Evolutionary conservation across 2,329 filamentous ascomycete species (phyloP).

Genomic region (Alternaria sp.): DNA sequence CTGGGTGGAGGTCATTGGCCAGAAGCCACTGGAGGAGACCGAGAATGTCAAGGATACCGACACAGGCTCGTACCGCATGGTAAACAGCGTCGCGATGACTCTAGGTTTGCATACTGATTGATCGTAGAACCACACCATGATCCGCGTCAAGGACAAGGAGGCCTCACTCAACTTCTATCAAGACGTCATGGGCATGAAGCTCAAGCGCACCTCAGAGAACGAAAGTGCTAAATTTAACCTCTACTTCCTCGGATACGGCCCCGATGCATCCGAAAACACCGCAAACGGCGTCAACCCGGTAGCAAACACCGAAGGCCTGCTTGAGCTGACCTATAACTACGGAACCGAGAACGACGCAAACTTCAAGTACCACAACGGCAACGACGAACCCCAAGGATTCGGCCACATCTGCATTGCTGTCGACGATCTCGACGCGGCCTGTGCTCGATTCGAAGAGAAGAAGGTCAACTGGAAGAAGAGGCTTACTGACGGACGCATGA

Average conservation of each 20-base stretch:
- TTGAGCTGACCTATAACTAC: conserved; percentile 88
- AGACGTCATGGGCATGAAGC: conserved; percentile 86
- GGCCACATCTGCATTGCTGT: conserved; percentile 90
- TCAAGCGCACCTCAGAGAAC: conserved; percentile 76
- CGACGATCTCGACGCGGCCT: conserved; percentile 87
- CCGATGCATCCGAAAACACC: conserved; percentile 56
- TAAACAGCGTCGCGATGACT: too few relatives aligned
- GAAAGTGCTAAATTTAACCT: conserved; percentile 79
- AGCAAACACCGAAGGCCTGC: conserved; percentile 77
- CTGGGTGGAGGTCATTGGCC: conserved; percentile 79
- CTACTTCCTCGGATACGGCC: conserved; percentile 85
- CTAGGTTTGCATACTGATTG: too few relatives aligned
- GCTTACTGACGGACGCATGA: conserved; percentile 89
- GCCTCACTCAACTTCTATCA: conserved; percentile 61
- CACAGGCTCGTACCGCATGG: conserved; percentile 73
- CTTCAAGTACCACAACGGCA: conserved; percentile 92
- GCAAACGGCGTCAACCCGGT: conserved; percentile 64
- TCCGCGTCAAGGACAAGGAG: conserved; percentile 77
- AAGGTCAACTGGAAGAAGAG: conserved; percentile 94
- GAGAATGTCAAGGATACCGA: conserved; percentile 77
- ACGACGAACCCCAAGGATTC: conserved; percentile 89
- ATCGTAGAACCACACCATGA: conserved; percentile 83
- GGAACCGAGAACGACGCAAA: conserved; percentile 82
- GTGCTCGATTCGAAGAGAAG: conserved; percentile 81
- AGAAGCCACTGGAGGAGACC: conserved; percentile 73